phyloP scores from a whole-genome alignment of 257 asterid species.

The Lavandula angustifolia region DNA sequence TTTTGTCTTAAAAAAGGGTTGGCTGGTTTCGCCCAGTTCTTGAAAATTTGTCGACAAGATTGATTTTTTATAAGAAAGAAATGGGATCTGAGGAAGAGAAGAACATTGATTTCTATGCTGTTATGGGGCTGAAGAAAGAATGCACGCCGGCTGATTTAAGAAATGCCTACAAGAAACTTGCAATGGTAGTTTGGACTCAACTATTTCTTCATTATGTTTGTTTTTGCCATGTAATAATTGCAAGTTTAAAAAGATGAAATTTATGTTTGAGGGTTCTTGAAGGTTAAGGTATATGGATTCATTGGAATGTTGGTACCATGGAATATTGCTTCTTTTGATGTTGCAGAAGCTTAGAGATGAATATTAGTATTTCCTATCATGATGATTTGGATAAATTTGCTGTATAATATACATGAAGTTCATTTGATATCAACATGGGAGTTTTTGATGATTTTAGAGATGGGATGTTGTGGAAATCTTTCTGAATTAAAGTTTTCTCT shows the following conservation, averaged over 20 bases:
- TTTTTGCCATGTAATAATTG: background rate
- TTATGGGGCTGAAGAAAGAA: constrained; percentile 75
- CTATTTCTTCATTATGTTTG: background rate
- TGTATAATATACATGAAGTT: constrained; percentile 5
- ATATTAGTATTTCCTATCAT: background rate
- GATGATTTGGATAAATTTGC: background rate
- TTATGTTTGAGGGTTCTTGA: background rate
- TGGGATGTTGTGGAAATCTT: background rate
- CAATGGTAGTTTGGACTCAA: constrained; percentile 51
- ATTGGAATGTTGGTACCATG: background rate
- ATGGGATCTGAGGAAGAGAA: constrained; percentile 57
- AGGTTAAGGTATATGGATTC: background rate
- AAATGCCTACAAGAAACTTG: constrained; percentile 85
- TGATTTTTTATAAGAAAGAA: constrained; percentile 20
- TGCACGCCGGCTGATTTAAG: constrained; percentile 67
- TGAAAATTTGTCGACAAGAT: constrained; percentile 56
- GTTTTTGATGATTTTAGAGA: background rate
- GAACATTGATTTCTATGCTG: constrained; percentile 55
- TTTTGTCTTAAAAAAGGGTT: constrained; percentile 16
- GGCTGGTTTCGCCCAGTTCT: background rate
- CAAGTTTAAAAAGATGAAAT: background rate
- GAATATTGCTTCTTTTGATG: constrained; percentile 18
- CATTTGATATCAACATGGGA: background rate
- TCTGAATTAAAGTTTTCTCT: constrained; percentile 3
- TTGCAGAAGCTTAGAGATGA: background rate